phyloP scores from a whole-genome alignment of 1,284 basidiomycete species.

The Trametes versicolor region DNA sequence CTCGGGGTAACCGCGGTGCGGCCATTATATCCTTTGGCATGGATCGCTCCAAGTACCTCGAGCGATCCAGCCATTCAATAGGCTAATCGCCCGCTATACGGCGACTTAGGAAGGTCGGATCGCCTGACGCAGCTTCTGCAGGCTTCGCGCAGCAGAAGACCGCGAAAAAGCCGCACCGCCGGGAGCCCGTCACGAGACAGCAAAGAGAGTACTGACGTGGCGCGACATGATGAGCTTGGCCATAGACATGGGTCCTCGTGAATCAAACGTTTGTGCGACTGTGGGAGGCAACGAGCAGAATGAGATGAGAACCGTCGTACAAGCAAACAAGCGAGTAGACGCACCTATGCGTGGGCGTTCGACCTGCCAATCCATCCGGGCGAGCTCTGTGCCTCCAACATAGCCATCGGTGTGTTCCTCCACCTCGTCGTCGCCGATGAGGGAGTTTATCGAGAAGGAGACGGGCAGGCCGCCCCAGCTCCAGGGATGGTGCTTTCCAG shows the following conservation, averaged over 20 bases:
- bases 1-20: slow-evolving; percentile 14
- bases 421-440: slow-evolving; percentile 43
- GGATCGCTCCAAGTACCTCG: neutral
- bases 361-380: slow-evolving; percentile 45
- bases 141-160: slow-evolving; percentile 23
- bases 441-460: slow-evolving; percentile 42
- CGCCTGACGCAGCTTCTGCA: slow-evolving; percentile 23
- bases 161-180: slow-evolving; percentile 25
- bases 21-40: neutral
- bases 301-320: slow-evolving; percentile 12
- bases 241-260: slow-evolving; percentile 47
- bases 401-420: slow-evolving; percentile 33
- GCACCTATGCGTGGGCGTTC: slow-evolving; percentile 38
- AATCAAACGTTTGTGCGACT: slow-evolving; percentile 39
- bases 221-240: slow-evolving; percentile 49
- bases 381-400: slow-evolving; percentile 41
- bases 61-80: neutral
- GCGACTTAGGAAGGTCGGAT: slow-evolving; percentile 1
- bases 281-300: slow-evolving; percentile 14
- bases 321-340: slow-evolving; percentile 12
- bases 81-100: neutral
- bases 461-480: slow-evolving; percentile 43
- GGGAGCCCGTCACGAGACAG: slow-evolving; percentile 29
- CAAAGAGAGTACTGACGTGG: slow-evolving; percentile 43
- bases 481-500: slow-evolving; percentile 41